Conservation (phyloP, 2,329 filamentous ascomycete genomes). For the Pseudocercospora vitis region DNA sequence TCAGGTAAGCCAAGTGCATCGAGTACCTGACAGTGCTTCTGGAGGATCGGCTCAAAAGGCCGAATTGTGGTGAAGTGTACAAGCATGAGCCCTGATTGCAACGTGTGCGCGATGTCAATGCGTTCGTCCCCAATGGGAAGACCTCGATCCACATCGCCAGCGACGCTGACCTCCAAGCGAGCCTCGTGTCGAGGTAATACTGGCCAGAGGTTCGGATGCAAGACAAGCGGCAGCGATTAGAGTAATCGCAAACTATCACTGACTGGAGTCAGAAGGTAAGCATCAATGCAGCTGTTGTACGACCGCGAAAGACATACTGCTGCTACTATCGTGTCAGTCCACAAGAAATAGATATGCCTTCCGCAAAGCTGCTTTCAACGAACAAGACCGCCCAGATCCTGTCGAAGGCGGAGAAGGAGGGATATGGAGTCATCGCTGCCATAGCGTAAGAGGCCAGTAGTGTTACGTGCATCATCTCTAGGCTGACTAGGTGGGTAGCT, state of each 20-base stretch:
- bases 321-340: neutral
- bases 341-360: neutral
- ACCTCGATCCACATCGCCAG: neutral
- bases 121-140: neutral
- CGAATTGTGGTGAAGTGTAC: constrained; percentile 5
- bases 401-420: constrained; percentile 25
- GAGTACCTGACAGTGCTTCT: constrained; percentile 6
- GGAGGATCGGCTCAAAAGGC: constrained; percentile 13
- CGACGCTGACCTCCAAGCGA: neutral
- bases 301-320: no score
- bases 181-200: neutral
- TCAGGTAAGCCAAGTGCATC: constrained; percentile 2
- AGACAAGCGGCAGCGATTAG: neutral
- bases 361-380: constrained; percentile 1
- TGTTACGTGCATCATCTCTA: neutral
- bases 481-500: neutral
- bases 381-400: constrained; percentile 30
- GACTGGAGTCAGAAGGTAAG: neutral
- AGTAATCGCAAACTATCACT: neutral
- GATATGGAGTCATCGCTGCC: constrained; percentile 28
- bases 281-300: no score
- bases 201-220: no score
- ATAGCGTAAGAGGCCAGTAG: constrained; percentile 30
- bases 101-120: neutral
- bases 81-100: neutral